Base-by-base conservation (phyloP, 306 rosid genomes). In the Macrotyloma uniflorum region DNA sequence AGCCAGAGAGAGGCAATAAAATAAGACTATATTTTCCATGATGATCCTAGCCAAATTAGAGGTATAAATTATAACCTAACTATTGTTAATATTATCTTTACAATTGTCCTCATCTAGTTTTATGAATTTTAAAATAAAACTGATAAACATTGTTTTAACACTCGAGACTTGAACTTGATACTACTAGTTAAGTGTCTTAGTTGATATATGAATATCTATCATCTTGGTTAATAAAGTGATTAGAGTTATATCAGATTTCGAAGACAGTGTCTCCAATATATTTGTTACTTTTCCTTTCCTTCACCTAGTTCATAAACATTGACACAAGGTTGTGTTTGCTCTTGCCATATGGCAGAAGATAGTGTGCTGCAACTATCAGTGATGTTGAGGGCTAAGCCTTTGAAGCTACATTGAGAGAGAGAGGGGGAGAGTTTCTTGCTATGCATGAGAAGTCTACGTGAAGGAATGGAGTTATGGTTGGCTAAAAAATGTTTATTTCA, bases 391-490 rank as follows among this genome's bases (percentile, higher is more conserved):
- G 23, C 43, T 16, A 61, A 61, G 67, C 67, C 67, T 61, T 40
- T 5, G 14, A 30, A 61, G 43, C n/a, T 61, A 65, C 70, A 62
- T 10, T 18, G 69, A 45, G 68, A 80, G 67, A 54, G 67, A 47
- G 24, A 36, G 35, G 35, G 55, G 55, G 53, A 45, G 32, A 49
- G 72, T 89, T 87, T 85, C 90, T 86, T 90, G 88, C 84, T 75
- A 80, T 87, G 90, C 88, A 84, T 90, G 86, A 90, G 79, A 87
- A 90, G 91, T 90, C 89, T 79, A 90, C 89, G 87, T 87, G 86
- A 90, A 90, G 94, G 84, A 90, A 90, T 86, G 77, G 63, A 82
- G 79, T 86, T 82, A 79, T 90, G 82, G 91, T 87, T 87, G 87
- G 93, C 64, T 80, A 61, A 75, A 67, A 68, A 77, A 13, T 75